phyloP scores from a whole-genome alignment of 257 asterid genomes.

The Avicennia marina region DNA sequence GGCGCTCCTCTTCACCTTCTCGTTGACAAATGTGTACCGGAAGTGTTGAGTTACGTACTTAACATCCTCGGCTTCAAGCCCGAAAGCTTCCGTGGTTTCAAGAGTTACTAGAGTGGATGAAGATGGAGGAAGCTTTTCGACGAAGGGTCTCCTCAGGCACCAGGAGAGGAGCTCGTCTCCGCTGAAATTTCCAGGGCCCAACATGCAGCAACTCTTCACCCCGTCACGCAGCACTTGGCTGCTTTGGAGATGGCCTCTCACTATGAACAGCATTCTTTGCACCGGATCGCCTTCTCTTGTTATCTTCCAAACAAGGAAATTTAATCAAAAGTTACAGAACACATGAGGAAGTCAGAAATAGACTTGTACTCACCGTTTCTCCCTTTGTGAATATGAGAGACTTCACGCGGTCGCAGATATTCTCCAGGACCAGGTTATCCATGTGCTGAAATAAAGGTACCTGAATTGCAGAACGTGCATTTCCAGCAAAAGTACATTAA shows the following conservation, averaged over 20 bases:
- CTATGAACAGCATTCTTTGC: constrained; percentile 86
- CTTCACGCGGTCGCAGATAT: constrained; percentile 90
- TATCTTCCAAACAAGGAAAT: constrained; percentile 33
- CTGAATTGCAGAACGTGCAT: constrained; percentile 24
- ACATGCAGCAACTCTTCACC: constrained; percentile 84
- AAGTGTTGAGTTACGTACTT: constrained; percentile 94
- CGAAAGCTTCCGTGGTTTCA: constrained; percentile 89
- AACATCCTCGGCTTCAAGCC: constrained; percentile 85
- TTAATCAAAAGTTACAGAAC: neutral
- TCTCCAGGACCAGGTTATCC: constrained; percentile 89
- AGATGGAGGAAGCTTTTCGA: constrained; percentile 84
- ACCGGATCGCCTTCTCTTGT: constrained; percentile 95
- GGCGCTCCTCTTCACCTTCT: constrained; percentile 86
- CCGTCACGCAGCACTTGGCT: constrained; percentile 89
- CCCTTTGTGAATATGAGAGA: constrained; percentile 91
- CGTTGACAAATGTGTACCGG: constrained; percentile 88
- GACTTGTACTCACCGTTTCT: constrained; percentile 56
- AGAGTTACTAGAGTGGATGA: constrained; percentile 69
- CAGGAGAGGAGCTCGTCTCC: constrained; percentile 97
- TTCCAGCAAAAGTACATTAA: neutral
- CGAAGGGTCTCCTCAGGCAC: constrained; percentile 86
- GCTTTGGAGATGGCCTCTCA: constrained; percentile 94
- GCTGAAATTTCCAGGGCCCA: constrained; percentile 95
- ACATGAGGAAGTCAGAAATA: neutral
- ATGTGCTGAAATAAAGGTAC: constrained; percentile 95